These are phyloP conservation scores for Trichosporon sp. DNA, from an alignment of 1,284 basidiomycete genomes.

Conservation along the genomic window DNA sequence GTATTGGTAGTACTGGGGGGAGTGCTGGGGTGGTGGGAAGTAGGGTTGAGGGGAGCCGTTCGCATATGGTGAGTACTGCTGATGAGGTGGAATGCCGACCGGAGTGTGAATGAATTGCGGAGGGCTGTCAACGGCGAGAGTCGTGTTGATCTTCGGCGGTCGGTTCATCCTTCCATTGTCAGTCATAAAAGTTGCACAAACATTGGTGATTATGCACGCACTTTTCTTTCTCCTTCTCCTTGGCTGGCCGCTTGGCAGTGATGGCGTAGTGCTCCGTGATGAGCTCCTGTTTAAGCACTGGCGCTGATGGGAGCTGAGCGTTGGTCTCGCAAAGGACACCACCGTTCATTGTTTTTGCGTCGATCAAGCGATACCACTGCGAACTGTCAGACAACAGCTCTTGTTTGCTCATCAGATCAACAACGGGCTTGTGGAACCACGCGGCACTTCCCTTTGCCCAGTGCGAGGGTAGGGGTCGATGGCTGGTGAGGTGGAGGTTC, in stretches of 20 bases:
- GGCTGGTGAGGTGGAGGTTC: constrained; percentile 15
- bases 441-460: neutral
- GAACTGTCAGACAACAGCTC: neutral
- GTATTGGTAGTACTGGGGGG: constrained; percentile 21
- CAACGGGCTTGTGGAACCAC: neutral
- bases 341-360: constrained; percentile 32
- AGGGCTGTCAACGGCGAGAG: constrained; percentile 16
- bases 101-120: constrained; percentile 15
- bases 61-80: constrained; percentile 18
- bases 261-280: constrained; percentile 37
- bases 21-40: constrained; percentile 20
- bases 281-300: constrained; percentile 35
- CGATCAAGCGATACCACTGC: constrained; percentile 11
- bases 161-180: constrained; percentile 29
- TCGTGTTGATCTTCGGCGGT: constrained; percentile 26
- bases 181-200: neutral
- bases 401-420: constrained; percentile 11
- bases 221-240: constrained; percentile 28
- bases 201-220: neutral
- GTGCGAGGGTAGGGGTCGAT: constrained; percentile 16
- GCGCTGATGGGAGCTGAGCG: constrained; percentile 28
- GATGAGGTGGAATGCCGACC: constrained; percentile 12
- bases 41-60: constrained; percentile 15
- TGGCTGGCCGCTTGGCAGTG: constrained; percentile 32
- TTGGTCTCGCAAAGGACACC: constrained; percentile 34